phyloP scores from a whole-genome alignment of 768 basidiomycete species.

The Suillus sp. region DNA sequence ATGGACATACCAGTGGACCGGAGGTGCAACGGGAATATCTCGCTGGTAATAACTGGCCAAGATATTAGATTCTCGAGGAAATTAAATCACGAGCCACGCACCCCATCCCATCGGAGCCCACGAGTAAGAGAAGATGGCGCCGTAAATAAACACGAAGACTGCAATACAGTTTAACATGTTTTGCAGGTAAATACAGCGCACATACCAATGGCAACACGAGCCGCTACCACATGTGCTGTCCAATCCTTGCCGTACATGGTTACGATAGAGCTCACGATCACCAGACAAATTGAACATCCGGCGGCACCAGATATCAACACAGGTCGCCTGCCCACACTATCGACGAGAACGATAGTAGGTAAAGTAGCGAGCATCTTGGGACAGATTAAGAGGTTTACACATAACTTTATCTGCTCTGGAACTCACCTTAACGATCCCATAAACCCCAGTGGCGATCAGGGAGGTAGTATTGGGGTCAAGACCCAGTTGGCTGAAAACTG shows the following conservation, averaged over 20 bases:
- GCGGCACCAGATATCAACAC: constrained; percentile 41
- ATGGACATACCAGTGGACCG: constrained; percentile 44
- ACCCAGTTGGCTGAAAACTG: constrained; percentile 44
- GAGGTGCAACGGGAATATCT: constrained; percentile 44
- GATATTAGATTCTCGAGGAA: constrained; percentile 12
- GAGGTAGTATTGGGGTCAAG: constrained; percentile 43
- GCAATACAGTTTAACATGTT: constrained; percentile 22
- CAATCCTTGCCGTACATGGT: constrained; percentile 33
- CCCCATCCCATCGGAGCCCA: constrained; percentile 36
- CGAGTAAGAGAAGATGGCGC: constrained; percentile 38
- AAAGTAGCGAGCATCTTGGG: constrained; percentile 36
- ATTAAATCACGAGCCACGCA: constrained; percentile 11
- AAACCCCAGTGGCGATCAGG: constrained; percentile 44
- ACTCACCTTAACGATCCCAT: constrained; percentile 37
- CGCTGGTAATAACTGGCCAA: constrained; percentile 39
- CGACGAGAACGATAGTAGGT: constrained; percentile 39
- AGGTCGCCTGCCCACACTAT: constrained; percentile 42
- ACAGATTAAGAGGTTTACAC: background rate
- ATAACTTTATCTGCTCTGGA: too few relatives aligned
- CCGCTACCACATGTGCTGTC: constrained; percentile 30
- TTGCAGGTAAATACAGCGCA: constrained; percentile 22
- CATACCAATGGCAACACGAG: constrained; percentile 32
- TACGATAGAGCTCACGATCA: constrained; percentile 32
- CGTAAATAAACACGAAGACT: constrained; percentile 44
- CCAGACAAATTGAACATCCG: constrained; percentile 34